These are phyloP conservation scores for Thamnidium elegans DNA, from an alignment of 192 early-diverging fungal species.

Conservation along the genomic window DNA sequence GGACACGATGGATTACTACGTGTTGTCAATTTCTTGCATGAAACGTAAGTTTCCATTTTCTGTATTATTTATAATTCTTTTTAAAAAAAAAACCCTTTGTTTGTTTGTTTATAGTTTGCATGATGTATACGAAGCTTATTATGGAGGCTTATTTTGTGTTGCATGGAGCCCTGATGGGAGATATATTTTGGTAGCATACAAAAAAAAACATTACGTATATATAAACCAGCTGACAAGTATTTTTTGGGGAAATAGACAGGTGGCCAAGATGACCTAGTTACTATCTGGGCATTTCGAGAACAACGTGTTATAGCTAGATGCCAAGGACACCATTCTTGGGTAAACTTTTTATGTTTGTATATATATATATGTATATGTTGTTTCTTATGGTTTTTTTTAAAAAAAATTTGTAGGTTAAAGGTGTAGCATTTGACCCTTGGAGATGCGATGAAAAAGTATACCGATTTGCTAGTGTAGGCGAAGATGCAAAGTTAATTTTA, in stretches of 20 bases:
- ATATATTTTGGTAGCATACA: slow-evolving; percentile 55
- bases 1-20: slow-evolving; percentile 77
- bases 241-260: slow-evolving; percentile 52
- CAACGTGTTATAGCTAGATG: slow-evolving; percentile 82
- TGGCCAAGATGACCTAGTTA: slow-evolving; percentile 92
- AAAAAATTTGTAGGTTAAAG: slow-evolving; percentile 40
- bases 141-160: slow-evolving; percentile 84
- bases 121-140: slow-evolving; percentile 83
- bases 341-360: slow-evolving; percentile 17
- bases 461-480: slow-evolving; percentile 88
- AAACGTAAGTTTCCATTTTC: slow-evolving; percentile 42
- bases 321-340: slow-evolving; percentile 91
- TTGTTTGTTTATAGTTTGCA: slow-evolving; percentile 45
- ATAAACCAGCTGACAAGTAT: background rate
- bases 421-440: slow-evolving; percentile 83
- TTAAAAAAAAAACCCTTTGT: background rate
- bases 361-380: too few relatives aligned
- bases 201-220: background rate
- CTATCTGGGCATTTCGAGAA: slow-evolving; percentile 84
- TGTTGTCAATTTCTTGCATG: slow-evolving; percentile 73
- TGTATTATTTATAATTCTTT: background rate
- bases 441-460: slow-evolving; percentile 78
- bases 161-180: slow-evolving; percentile 90
- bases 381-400: background rate
- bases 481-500: slow-evolving; percentile 81